Evolutionary conservation across 2,329 filamentous ascomycete genomes (phyloP).

Genomic region (Fusarium stilboides): DNA sequence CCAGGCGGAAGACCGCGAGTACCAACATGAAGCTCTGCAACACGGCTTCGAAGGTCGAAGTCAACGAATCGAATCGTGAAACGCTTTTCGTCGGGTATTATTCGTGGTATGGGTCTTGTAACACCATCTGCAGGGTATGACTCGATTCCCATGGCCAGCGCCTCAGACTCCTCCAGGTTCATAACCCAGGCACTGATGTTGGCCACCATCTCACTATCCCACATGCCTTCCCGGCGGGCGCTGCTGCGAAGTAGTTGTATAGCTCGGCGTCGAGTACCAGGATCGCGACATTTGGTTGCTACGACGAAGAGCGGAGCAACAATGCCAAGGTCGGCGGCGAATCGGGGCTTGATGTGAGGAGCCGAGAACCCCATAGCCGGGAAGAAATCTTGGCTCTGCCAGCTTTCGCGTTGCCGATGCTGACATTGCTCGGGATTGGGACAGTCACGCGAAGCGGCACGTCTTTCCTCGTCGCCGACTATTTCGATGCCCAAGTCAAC

Average conservation of each 20-base stretch:
- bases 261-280: slow-evolving; percentile 69
- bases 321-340: slow-evolving; percentile 75
- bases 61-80: slow-evolving; percentile 71
- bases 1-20: slow-evolving; percentile 66
- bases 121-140: slow-evolving; percentile 16
- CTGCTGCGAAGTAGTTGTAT: slow-evolving; percentile 73
- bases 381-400: slow-evolving; percentile 54
- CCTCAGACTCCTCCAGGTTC: slow-evolving; percentile 67
- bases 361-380: slow-evolving; percentile 60
- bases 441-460: slow-evolving; percentile 63
- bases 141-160: slow-evolving; percentile 48
- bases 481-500: slow-evolving; percentile 72
- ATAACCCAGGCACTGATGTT: slow-evolving; percentile 70
- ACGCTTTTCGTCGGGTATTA: slow-evolving; percentile 67
- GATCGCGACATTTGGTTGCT: slow-evolving; percentile 76
- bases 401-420: slow-evolving; percentile 53
- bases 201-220: slow-evolving; percentile 74
- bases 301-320: slow-evolving; percentile 76
- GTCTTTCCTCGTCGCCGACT: slow-evolving; percentile 70
- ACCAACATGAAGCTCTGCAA: slow-evolving; percentile 67
- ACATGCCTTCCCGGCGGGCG: slow-evolving; percentile 77
- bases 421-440: slow-evolving; percentile 61
- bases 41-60: slow-evolving; percentile 68
- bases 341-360: slow-evolving; percentile 72
- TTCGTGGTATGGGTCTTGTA: slow-evolving; percentile 34